A percentile compares a stretch with the other conserved stretches of the same genome.
Conservation (phyloP, 768 basidiomycete species). For the Kwoniella dejecticola region DNA sequence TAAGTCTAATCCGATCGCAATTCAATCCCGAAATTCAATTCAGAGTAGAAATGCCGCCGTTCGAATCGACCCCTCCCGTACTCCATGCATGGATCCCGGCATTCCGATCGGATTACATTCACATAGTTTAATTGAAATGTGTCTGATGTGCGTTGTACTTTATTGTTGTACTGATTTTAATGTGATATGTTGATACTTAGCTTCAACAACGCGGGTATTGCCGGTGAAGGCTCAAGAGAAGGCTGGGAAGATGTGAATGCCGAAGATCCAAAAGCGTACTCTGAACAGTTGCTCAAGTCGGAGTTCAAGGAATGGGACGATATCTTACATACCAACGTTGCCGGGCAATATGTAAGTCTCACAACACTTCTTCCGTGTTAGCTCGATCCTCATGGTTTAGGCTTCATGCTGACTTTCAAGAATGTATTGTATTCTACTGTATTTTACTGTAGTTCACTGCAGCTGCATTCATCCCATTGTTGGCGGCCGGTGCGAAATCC, state of each 20-base stretch:
- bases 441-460: slow-evolving; percentile 32
- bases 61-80: no score
- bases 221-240: slow-evolving; percentile 45
- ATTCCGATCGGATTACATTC: no score
- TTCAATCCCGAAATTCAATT: no score
- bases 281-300: slow-evolving; percentile 32
- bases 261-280: slow-evolving; percentile 32
- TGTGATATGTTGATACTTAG: slow-evolving; percentile 12
- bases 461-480: slow-evolving; percentile 45
- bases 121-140: no score
- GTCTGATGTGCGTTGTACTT: no score
- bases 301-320: slow-evolving; percentile 36
- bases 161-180: no score
- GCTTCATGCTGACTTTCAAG: no score
- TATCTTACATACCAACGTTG: slow-evolving; percentile 35
- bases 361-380: no score
- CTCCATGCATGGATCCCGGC: no score
- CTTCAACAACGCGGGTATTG: slow-evolving; percentile 50
- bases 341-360: slow-evolving; percentile 33
- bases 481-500: slow-evolving; percentile 28
- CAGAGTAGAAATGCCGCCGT: no score
- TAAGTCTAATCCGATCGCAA: no score
- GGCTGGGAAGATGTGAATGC: slow-evolving; percentile 35
- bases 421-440: neutral
- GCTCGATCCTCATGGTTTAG: no score